These are phyloP conservation scores for Coemansia sp. DNA, from an alignment of 192 early-diverging fungal genomes.

Conservation along the genomic window DNA sequence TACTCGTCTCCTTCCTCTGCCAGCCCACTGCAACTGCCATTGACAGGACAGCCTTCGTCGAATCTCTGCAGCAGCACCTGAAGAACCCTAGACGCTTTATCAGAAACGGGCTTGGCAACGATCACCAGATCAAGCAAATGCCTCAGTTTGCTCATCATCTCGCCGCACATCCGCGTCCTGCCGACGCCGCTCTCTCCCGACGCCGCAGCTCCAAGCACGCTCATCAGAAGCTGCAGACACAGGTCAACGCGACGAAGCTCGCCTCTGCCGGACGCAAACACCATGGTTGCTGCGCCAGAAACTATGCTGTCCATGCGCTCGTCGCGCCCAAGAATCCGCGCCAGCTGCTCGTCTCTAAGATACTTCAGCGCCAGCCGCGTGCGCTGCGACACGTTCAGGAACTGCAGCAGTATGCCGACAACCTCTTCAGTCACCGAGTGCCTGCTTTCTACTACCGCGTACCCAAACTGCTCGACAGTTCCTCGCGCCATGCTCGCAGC, in stretches of 20 bases:
- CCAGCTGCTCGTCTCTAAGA: constrained; percentile 35
- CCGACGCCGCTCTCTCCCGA: background rate
- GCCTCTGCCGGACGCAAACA: background rate
- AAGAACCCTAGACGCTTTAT: constrained; percentile 37
- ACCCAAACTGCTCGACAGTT: constrained; percentile 29
- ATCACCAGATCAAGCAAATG: constrained; percentile 42
- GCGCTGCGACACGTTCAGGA: constrained; percentile 25
- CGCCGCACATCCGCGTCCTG: constrained; percentile 8
- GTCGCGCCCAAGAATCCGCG: constrained; percentile 5
- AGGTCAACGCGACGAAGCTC: constrained; percentile 33
- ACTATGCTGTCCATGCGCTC: background rate
- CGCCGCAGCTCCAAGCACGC: constrained; percentile 18
- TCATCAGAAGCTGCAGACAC: constrained; percentile 30
- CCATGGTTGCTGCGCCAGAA: background rate
- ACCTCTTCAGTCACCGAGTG: constrained; percentile 8
- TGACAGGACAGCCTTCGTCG: constrained; percentile 15
- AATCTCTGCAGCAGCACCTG: constrained; percentile 36
- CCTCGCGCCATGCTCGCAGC: constrained; percentile 17
- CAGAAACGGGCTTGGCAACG: constrained; percentile 38
- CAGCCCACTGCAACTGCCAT: background rate
- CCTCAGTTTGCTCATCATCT: constrained; percentile 29
- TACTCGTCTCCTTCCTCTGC: background rate
- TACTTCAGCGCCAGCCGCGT: constrained; percentile 31
- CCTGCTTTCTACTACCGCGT: constrained; percentile 31
- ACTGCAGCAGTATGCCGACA: constrained; percentile 23